Evolutionary conservation across 1,284 basidiomycete species (phyloP).

Genomic region (Leccinum solheimii): DNA sequence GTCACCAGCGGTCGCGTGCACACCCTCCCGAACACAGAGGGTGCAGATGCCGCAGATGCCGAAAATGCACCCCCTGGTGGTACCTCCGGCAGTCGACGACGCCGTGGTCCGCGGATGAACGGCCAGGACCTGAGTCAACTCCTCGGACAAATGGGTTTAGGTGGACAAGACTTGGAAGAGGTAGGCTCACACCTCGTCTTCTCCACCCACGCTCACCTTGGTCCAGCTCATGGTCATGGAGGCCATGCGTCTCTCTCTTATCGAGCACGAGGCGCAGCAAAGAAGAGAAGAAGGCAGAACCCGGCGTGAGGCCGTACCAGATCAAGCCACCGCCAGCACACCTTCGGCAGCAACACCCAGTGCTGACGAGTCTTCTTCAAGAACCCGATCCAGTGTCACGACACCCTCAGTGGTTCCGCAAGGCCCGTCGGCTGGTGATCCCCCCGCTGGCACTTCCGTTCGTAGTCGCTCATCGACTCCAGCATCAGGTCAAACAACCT

Average conservation of each 20-base stretch:
- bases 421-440: conserved; percentile 12
- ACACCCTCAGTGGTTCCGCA: conserved; percentile 8
- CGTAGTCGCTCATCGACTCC: conserved; percentile 32
- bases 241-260: conserved; percentile 92
- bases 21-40: conserved; percentile 56
- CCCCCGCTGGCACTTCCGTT: conserved; percentile 8
- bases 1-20: conserved; percentile 84
- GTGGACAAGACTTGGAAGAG: conserved; percentile 86
- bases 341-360: conserved; percentile 13
- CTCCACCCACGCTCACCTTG: conserved; percentile 13
- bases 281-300: conserved; percentile 63
- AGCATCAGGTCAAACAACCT: conserved; percentile 38
- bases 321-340: conserved; percentile 20
- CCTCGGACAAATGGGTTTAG: conserved; percentile 66
- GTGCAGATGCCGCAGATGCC: conserved; percentile 42
- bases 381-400: conserved; percentile 1
- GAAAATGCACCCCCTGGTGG: conserved; percentile 33
- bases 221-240: conserved; percentile 96
- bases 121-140: conserved; percentile 57
- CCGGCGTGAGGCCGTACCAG: conserved; percentile 46
- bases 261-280: conserved; percentile 88
- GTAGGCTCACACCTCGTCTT: conserved; percentile 40
- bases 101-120: conserved; percentile 57
- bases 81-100: conserved; percentile 56
- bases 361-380: conserved; percentile 7